Evolutionary conservation across 2,329 filamentous ascomycete genomes (phyloP).

Genomic region (Leptographium lundbergii): DNA sequence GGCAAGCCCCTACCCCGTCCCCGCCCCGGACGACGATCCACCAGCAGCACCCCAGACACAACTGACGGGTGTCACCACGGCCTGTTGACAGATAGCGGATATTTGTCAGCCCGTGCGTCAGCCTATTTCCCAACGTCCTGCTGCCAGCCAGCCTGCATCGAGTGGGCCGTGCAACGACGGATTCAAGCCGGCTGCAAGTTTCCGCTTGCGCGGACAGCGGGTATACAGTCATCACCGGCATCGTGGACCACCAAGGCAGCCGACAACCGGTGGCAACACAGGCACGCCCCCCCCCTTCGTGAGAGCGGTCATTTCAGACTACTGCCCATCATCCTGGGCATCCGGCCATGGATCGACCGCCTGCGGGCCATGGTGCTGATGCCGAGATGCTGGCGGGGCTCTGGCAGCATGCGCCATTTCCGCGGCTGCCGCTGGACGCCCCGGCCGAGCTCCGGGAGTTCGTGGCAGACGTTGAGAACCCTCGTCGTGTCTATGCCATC

Average conservation of each 20-base stretch:
- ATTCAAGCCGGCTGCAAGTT: background rate
- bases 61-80: background rate
- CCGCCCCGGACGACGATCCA: background rate
- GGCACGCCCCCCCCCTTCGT: too few relatives aligned
- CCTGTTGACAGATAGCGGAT: background rate
- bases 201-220: background rate
- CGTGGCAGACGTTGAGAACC: slow-evolving; percentile 47
- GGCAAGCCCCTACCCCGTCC: background rate
- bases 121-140: background rate
- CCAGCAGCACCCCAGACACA: background rate
- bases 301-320: too few relatives aligned
- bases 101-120: background rate
- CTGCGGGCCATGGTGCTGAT: slow-evolving; percentile 16
- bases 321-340: too few relatives aligned
- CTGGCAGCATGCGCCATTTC: slow-evolving; percentile 49
- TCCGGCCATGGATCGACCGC: slow-evolving; percentile 19
- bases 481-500: slow-evolving; percentile 46
- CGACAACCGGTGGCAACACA: too few relatives aligned
- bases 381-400: slow-evolving; percentile 41
- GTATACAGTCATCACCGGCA: background rate
- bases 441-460: slow-evolving; percentile 42
- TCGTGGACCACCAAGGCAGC: background rate
- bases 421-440: slow-evolving; percentile 46
- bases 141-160: background rate
- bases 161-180: background rate